Evolutionary conservation across 441 rosid species (phyloP).

Genomic region (Viola pubescens): DNA sequence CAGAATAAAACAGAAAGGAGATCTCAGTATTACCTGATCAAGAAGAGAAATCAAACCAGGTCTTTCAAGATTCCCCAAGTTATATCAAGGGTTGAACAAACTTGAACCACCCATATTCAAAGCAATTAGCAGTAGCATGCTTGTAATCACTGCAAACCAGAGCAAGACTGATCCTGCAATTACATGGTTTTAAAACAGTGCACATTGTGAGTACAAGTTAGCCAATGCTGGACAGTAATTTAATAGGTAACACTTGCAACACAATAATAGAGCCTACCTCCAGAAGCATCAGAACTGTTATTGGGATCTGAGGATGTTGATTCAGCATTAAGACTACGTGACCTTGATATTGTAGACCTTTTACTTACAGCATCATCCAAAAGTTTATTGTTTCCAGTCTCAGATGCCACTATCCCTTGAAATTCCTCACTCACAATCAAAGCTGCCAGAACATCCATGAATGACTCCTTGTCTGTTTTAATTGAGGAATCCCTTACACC

Average conservation of each 20-base stretch:
- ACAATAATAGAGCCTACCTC: conserved; percentile 13
- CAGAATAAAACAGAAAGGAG: background rate
- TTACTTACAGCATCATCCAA: conserved; percentile 31
- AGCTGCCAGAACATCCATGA: conserved; percentile 93
- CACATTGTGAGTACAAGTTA: conserved; percentile 13
- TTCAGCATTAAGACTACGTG: conserved; percentile 25
- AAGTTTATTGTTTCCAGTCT: conserved; percentile 47
- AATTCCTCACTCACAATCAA: conserved; percentile 88
- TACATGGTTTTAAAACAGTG: conserved; percentile 5
- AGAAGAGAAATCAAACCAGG: conserved; percentile 16
- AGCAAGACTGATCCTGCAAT: conserved; percentile 61
- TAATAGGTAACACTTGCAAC: background rate
- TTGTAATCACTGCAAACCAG: conserved; percentile 64
- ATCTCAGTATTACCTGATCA: conserved; percentile 32
- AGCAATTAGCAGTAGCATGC: conserved; percentile 63
- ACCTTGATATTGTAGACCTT: conserved; percentile 27
- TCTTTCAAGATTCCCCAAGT: conserved; percentile 17
- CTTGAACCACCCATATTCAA: conserved; percentile 54
- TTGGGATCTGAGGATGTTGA: conserved; percentile 27
- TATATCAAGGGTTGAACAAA: conserved; percentile 77
- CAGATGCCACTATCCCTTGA: conserved; percentile 93
- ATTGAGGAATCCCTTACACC: conserved; percentile 26
- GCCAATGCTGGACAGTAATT: conserved; percentile 12
- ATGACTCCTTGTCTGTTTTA: conserved; percentile 61
- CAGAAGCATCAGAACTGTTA: conserved; percentile 28